Evolutionary conservation across 108 stramenopile species (phyloP).

Genomic region (Parmales sp.): DNA sequence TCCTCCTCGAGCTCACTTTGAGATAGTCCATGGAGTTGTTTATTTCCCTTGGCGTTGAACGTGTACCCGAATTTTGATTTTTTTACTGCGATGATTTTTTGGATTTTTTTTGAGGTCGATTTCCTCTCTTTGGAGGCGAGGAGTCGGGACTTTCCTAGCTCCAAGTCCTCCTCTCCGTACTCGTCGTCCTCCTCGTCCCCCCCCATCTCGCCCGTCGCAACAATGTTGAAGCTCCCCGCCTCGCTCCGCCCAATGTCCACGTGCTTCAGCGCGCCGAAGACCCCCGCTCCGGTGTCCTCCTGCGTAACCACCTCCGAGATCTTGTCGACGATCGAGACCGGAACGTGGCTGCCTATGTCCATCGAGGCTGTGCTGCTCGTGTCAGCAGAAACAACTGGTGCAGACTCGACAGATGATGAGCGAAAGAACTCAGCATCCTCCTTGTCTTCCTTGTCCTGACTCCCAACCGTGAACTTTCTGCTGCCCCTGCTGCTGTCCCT

Average conservation of each 20-base stretch:
- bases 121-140: no score
- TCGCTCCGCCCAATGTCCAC: constrained; percentile 11
- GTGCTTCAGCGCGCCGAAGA: constrained; percentile 37
- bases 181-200: no score
- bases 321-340: constrained; percentile 6
- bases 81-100: no score
- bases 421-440: not conserved
- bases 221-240: not conserved
- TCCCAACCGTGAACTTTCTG: not conserved
- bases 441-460: not conserved
- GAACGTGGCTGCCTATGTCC: no score
- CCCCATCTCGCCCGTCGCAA: not conserved
- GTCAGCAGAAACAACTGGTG: not conserved
- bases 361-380: constrained; percentile 1
- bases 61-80: no score
- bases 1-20: no score
- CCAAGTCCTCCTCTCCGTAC: no score
- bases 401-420: not conserved
- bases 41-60: no score
- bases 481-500: no score
- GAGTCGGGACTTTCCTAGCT: no score
- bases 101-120: no score
- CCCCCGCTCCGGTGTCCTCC: constrained; percentile 36
- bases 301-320: constrained; percentile 36
- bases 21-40: no score